A percentile compares a stretch with the other conserved stretches of the same genome.
These are phyloP conservation scores for Hibiscus syriacus DNA, from an alignment of 345 rosid species.

Conservation along the genomic window DNA sequence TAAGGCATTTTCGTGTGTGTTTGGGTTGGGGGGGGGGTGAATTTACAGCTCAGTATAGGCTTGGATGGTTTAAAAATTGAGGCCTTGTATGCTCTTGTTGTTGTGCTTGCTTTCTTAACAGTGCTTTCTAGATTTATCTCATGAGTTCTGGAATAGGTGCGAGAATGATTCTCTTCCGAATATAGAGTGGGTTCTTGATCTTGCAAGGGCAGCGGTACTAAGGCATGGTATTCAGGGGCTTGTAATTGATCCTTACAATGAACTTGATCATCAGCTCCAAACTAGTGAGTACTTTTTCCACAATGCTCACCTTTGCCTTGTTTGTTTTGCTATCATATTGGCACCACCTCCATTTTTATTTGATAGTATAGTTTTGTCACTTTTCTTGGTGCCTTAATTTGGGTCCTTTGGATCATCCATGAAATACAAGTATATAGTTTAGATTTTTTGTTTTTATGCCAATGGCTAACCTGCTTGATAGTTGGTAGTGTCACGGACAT, in stretches of 20 bases:
- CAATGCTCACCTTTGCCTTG: not conserved
- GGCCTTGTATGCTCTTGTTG: not conserved
- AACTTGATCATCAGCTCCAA: constrained; percentile 94
- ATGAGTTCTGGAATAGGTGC: constrained; percentile 42
- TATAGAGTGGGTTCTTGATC: constrained; percentile 76
- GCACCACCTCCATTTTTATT: not conserved
- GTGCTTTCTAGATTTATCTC: not conserved
- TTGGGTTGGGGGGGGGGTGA: not conserved
- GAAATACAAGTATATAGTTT: not conserved
- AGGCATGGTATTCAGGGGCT: constrained; percentile 93
- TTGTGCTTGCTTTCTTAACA: not conserved
- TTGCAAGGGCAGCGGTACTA: constrained; percentile 83
- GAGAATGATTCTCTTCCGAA: constrained; percentile 89
- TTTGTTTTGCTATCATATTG: not conserved
- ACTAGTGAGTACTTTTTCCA: constrained; percentile 39
- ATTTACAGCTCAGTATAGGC: no score
- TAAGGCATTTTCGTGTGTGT: not conserved
- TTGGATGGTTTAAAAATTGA: not conserved
- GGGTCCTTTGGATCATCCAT: not conserved
- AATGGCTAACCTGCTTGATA: not conserved
- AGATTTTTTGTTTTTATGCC: not conserved
- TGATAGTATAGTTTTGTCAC: not conserved
- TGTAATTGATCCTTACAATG: constrained; percentile 96
- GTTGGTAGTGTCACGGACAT: not conserved
- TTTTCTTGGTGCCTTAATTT: not conserved